A percentile compares a stretch with the other conserved stretches of the same genome.
Conservation (phyloP, 2,329 filamentous ascomycete genomes). For the Dothideomycetes sp. region DNA sequence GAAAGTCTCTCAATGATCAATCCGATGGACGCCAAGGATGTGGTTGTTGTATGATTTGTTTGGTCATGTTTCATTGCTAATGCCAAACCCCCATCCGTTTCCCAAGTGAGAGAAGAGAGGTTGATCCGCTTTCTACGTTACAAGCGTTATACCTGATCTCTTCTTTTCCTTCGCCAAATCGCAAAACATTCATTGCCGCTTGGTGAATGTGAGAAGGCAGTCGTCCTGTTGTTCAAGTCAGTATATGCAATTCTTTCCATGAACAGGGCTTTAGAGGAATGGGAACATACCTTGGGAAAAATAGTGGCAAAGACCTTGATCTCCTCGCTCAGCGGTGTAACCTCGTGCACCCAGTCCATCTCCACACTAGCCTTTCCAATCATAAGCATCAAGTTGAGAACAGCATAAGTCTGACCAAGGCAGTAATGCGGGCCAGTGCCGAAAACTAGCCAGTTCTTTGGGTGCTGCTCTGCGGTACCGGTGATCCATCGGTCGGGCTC, state of each 20-base stretch:
- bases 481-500: constrained; percentile 86
- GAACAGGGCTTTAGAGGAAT: too few species aligned
- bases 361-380: constrained; percentile 67
- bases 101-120: too few species aligned
- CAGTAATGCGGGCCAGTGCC: constrained; percentile 89
- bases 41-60: too few species aligned
- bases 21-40: too few species aligned
- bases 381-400: constrained; percentile 78
- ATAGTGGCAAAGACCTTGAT: constrained; percentile 98
- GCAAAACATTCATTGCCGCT: constrained; percentile 1
- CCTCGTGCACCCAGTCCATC: constrained; percentile 73
- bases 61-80: too few species aligned
- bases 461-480: constrained; percentile 78
- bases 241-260: too few species aligned
- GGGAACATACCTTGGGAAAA: constrained; percentile 81
- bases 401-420: constrained; percentile 83
- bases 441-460: constrained; percentile 96
- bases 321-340: constrained; percentile 75
- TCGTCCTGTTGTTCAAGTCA: constrained; percentile 6
- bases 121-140: too few species aligned
- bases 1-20: too few species aligned
- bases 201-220: constrained; percentile 9
- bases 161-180: too few species aligned
- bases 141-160: too few species aligned
- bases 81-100: too few species aligned